Evolutionary conservation across 441 rosid species (phyloP), one percentile per base, ranked within the genome.

Genomic region (Gossypium davidsonii): DNA sequence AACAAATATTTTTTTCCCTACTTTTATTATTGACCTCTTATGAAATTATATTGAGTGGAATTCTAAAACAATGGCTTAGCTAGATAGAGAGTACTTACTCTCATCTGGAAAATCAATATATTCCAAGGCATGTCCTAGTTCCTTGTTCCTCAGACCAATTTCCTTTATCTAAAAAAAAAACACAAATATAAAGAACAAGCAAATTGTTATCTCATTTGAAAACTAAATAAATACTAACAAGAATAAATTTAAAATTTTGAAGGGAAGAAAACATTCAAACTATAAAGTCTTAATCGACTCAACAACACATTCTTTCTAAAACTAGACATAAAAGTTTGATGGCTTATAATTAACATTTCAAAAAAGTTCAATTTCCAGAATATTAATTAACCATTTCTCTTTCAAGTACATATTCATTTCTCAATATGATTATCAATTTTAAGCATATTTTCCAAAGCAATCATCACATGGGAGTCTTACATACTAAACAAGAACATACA

Each of bases 81-180:
- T 28, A 57, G 2, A 53, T 0, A 48, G 66, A 15, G 20, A 58
- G 62, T 17, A 81, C 89, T 79, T 74, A 93, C 97, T 79, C 82
- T 93, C 89, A 64, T 85, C 96, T 1, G 97, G 90, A 80, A 76
- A 93, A 74, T 89, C 93, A 71, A 60, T 48, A 79, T 81, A 93
- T 70, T 90, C 77, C 79, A 87, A 17, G 8, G 65, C 58, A 67
- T 66, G 63, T 51, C 7, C 6, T 14, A 70, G 12, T 3, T 49
- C 63, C 49, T 23, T 53, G 9, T 31, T 61, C 81, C 10, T 82
- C 34, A 4, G 8, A 25, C 46, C 1, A 74, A 81, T 73, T 25
- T 76, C 69, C 65, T 15, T 74, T 72, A 90, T 89, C 97, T 92
- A 59, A 12, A 23, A 64, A 62, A 64, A 59, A 67, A 73, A 65